Conservation (phyloP, 495 filamentous ascomycete species). For the Annulohypoxylon nitens region DNA sequence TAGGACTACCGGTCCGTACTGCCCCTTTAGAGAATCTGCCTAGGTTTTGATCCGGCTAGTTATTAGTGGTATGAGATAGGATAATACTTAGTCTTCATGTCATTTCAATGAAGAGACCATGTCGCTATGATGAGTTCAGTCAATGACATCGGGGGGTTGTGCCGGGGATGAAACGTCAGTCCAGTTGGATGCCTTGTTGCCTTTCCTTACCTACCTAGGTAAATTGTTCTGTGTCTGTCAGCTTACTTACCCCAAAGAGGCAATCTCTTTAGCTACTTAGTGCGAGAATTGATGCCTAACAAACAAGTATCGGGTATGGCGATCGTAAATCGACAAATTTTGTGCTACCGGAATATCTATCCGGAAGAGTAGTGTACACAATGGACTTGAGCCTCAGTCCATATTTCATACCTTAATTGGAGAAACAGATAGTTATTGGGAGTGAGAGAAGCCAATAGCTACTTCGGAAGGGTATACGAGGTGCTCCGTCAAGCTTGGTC, state of each 20-base stretch:
- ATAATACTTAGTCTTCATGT: neutral
- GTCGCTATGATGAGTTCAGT: neutral
- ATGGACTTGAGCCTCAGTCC: neutral
- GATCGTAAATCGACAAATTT: neutral
- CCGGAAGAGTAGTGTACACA: slow-evolving; percentile 4
- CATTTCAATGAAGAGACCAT: neutral
- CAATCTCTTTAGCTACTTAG: neutral
- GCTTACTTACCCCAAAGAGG: neutral
- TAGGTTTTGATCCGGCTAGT: neutral
- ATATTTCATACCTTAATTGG: neutral
- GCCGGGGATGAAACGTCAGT: neutral
- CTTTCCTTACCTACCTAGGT: neutral
- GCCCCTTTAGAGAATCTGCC: slow-evolving; percentile 7
- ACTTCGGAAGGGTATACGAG: neutral
- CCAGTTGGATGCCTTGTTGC: neutral
- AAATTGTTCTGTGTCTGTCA: slow-evolving; percentile 5
- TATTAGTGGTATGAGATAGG: neutral
- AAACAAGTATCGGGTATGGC: neutral
- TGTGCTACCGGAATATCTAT: neutral
- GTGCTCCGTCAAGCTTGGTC: neutral
- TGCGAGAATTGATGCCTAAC: neutral
- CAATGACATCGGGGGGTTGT: neutral
- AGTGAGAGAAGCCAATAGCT: neutral
- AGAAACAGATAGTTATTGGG: neutral
- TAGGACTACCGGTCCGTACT: neutral